A percentile compares a stretch with the other conserved stretches of the same genome.
Evolutionary conservation across 345 rosid genomes (phyloP).

Genomic region (Gynandropsis gynandra): DNA sequence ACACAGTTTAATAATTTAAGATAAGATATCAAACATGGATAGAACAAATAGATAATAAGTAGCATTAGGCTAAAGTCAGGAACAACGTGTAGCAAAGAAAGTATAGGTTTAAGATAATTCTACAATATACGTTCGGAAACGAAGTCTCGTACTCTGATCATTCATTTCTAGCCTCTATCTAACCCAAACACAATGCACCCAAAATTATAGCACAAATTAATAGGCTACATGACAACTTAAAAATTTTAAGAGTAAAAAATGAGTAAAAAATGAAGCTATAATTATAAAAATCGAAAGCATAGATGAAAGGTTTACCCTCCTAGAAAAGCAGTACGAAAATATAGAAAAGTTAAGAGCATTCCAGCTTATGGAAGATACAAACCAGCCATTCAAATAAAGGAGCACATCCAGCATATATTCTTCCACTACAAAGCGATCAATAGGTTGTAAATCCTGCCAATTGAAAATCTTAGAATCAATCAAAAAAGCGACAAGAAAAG

Average conservation of each 20-base stretch:
- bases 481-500: slow-evolving; percentile 3
- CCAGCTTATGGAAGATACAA: slow-evolving; percentile 27
- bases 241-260: neutral
- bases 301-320: slow-evolving; percentile 2
- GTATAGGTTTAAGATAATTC: slow-evolving; percentile 13
- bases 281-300: neutral
- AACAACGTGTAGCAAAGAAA: neutral
- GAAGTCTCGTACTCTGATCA: neutral
- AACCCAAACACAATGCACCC: neutral
- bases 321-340: slow-evolving; percentile 8
- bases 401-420: slow-evolving; percentile 93
- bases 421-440: slow-evolving; percentile 93
- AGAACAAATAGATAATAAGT: neutral
- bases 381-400: slow-evolving; percentile 95
- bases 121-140: neutral
- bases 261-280: slow-evolving; percentile 9
- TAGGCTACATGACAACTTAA: slow-evolving; percentile 1
- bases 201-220: neutral
- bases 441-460: slow-evolving; percentile 81
- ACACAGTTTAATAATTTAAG: slow-evolving; percentile 22
- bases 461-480: slow-evolving; percentile 17
- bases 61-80: neutral
- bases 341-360: slow-evolving; percentile 1
- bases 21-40: slow-evolving; percentile 5
- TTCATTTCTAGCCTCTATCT: neutral